Conservation (phyloP, 2,329 filamentous ascomycete species). For the Clonostachys byssicola region DNA sequence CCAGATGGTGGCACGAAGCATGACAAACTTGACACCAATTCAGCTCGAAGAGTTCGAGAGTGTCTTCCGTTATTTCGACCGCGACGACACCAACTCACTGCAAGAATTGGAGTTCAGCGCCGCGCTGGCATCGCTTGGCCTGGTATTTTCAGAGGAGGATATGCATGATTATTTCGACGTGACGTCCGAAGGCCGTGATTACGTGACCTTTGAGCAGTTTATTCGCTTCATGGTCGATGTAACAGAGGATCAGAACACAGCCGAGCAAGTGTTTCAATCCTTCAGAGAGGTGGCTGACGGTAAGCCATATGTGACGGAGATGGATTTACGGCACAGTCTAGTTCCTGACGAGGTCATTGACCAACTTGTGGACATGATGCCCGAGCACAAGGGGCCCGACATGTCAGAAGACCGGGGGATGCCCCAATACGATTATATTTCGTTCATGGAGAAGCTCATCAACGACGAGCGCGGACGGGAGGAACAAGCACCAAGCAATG, state of each 20-base stretch:
- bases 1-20: conserved; percentile 95
- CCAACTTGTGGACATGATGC: conserved; percentile 84
- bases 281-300: conserved; percentile 97
- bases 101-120: conserved; percentile 95
- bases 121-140: conserved; percentile 86
- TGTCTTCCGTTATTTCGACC: conserved; percentile 96
- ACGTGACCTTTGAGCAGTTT: conserved; percentile 96
- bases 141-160: conserved; percentile 96
- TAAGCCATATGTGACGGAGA: conserved; percentile 97
- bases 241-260: conserved; percentile 97
- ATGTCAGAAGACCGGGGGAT: conserved; percentile 78
- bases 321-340: conserved; percentile 90
- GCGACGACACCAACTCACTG: conserved; percentile 84
- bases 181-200: conserved; percentile 73
- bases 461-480: conserved; percentile 25
- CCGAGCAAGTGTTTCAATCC: conserved; percentile 96
- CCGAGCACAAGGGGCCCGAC: conserved; percentile 77
- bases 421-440: conserved; percentile 92
- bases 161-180: conserved; percentile 95
- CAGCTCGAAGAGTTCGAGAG: conserved; percentile 98
- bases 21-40: conserved; percentile 98
- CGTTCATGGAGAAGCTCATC: conserved; percentile 91
- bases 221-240: conserved; percentile 99
- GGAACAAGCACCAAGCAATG: conserved; percentile 16
- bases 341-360: conserved; percentile 98